Conservation (phyloP, 805 yeast genomes). For the Lachancea quebecensis region DNA sequence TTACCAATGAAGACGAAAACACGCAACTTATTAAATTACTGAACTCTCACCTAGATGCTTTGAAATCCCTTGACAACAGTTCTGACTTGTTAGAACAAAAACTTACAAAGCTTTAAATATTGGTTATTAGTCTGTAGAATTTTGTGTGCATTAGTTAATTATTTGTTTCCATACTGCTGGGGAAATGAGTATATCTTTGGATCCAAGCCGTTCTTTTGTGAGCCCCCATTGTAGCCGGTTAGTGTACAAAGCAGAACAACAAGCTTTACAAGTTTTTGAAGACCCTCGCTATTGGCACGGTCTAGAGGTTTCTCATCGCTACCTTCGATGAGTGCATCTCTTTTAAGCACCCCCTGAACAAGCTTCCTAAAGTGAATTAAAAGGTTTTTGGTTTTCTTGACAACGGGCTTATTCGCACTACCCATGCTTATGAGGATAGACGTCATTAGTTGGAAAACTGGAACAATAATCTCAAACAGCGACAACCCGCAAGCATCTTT, state of each 20-base stretch:
- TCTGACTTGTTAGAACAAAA: constrained; percentile 64
- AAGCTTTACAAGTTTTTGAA: constrained; percentile 48
- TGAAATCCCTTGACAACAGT: constrained; percentile 77
- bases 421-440: constrained; percentile 72
- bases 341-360: constrained; percentile 55
- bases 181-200: no score
- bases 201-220: no score
- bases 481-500: constrained; percentile 37
- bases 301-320: constrained; percentile 23
- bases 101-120: constrained; percentile 34
- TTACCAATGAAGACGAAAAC: constrained; percentile 32
- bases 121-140: not conserved
- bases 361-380: constrained; percentile 47
- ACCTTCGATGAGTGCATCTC: constrained; percentile 38
- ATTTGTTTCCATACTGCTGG: no score
- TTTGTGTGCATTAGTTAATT: not conserved
- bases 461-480: constrained; percentile 60
- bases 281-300: constrained; percentile 31
- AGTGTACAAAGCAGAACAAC: constrained; percentile 49
- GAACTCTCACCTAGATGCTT: constrained; percentile 82
- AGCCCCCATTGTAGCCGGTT: constrained; percentile 35
- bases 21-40: constrained; percentile 73
- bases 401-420: constrained; percentile 57
- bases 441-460: constrained; percentile 64
- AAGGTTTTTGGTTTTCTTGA: constrained; percentile 45